Evolutionary conservation across 768 basidiomycete genomes (phyloP), one percentile per base, ranked within the genome.

Genomic region (Cubamyces sp.): DNA sequence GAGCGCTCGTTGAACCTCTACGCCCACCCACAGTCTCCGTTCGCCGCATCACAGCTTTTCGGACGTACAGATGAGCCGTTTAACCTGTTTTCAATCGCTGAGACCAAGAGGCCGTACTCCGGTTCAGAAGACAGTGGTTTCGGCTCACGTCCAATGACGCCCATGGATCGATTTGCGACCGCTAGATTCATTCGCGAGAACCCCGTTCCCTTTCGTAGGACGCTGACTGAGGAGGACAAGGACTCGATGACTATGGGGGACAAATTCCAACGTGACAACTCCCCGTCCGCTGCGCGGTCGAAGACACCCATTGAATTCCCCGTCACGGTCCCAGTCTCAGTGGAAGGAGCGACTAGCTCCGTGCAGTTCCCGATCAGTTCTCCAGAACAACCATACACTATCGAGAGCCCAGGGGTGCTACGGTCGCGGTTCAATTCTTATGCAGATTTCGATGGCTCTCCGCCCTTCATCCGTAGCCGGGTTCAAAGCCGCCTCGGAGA

Each of bases 21-120:
- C n/a, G 74, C 75, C 61, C 86, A 89, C 68, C 84, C 90, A 37
- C 89, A 93, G 66, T 95, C 94, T 0, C 94, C 94, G 1, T 97
- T 93, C 67, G 87, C 92, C 19, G 88, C 93, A 1, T 91, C 91
- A 16, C 90, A 94, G 64, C 78, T 96, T 2, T 94, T 95, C 70
- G 84, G 90, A 30, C 84, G 85, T 19, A 84, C 84, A 1, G 87
- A 91, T 54, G 92, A 92, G 64, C 86, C 90, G 0, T 92, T 90
- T 73, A 90, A 85, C 71, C 73, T 94, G 15, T 93, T 88, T 73
- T 91, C 92, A 1, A 92, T 93, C 64, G 88, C 91, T 7, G 90
- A 91, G 71, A 89, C 85, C 1, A 87, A 82, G 64, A 77, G 84
- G 53, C 80, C 81, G 5, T 69, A 79, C 8, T 81, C 83, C 46